Base-by-base conservation (phyloP, 2,329 filamentous ascomycete species). In the Thelonectria olida region DNA sequence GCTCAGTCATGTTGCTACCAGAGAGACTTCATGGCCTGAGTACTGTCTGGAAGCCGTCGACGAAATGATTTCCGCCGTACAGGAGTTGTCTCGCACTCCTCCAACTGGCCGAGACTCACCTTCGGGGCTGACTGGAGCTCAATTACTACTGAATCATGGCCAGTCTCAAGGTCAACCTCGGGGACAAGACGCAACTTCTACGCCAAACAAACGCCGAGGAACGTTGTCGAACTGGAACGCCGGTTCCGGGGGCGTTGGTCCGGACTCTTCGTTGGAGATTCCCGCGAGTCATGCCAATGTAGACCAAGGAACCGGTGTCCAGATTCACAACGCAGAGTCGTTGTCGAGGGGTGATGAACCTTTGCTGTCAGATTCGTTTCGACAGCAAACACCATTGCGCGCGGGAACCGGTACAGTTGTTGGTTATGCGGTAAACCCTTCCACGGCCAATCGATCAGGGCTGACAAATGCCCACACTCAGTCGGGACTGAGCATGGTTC, bases 11-110 rank as follows among this genome's bases (percentile, higher is more conserved):
- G 57, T 75, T 0, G 74, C 74, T 1, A 64, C 67, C 6, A 58
- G 74, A 38, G 67, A 74, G n/a, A 76, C 73, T 1, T 71, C 72
- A 0, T 76, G 74, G 74, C 74, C 74, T 0, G 74, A 76, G 27
- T 75, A 76, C 27, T 76, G 74, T 6, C 59, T 75, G 0, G 69
- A 70, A 0, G 74, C 74, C 2, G 71, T 75, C 5, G 74, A 76
- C 9, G 74, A 76, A 12, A 56, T 76, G 3, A 73, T 71, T 0
- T 73, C 68, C 0, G 70, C 72, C 0, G 70, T 76, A 0, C 61
- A 71, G 51, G 74, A 76, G 5, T 36, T 73, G 0, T 68, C 71
- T 2, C 59, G 64, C 13, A 48, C 65, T 4, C 62, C 52, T 0
- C 38, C 48, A 2, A 39, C 61, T 2, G 42, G 52, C 2, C 61